These are phyloP conservation scores for Selenicereus undatus DNA, from an alignment of 148 eudicot species.

Conservation along the genomic window DNA sequence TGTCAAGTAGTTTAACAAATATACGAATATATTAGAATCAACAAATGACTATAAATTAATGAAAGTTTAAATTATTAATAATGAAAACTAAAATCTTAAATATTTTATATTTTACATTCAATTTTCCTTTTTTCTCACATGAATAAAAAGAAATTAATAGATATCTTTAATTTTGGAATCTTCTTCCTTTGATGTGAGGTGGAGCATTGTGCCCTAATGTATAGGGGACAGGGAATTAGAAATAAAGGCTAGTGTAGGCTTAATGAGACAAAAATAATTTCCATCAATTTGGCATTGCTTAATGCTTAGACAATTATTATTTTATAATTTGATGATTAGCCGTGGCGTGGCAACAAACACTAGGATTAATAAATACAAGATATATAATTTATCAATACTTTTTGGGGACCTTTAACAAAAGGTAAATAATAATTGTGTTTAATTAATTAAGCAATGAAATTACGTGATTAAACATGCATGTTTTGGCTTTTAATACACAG, in stretches of 20 bases:
- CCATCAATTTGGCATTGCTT: constrained; percentile 27
- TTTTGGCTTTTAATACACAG: background rate
- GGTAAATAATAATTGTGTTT: background rate
- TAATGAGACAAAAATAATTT: constrained; percentile 23
- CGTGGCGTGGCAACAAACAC: constrained; percentile 24
- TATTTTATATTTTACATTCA: too few relatives aligned
- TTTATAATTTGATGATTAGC: constrained; percentile 16
- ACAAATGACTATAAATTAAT: too few relatives aligned
- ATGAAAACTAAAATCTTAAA: too few relatives aligned
- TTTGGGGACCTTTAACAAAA: background rate
- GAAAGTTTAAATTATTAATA: too few relatives aligned
- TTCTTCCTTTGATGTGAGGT: constrained; percentile 11
- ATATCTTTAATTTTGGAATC: background rate
- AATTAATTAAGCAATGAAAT: background rate
- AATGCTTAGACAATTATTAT: background rate
- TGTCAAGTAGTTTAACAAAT: too few relatives aligned
- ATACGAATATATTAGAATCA: too few relatives aligned
- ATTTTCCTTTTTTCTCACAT: too few relatives aligned
- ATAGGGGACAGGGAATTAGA: constrained; percentile 18
- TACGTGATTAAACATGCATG: background rate
- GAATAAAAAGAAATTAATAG: too few relatives aligned
- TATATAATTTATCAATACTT: background rate
- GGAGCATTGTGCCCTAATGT: constrained; percentile 37
- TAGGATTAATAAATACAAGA: background rate
- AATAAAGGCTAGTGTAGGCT: constrained; percentile 10